These are phyloP conservation scores for Picochlorum sp. DNA, from an alignment of 139 green algal species.

Conservation along the genomic window DNA sequence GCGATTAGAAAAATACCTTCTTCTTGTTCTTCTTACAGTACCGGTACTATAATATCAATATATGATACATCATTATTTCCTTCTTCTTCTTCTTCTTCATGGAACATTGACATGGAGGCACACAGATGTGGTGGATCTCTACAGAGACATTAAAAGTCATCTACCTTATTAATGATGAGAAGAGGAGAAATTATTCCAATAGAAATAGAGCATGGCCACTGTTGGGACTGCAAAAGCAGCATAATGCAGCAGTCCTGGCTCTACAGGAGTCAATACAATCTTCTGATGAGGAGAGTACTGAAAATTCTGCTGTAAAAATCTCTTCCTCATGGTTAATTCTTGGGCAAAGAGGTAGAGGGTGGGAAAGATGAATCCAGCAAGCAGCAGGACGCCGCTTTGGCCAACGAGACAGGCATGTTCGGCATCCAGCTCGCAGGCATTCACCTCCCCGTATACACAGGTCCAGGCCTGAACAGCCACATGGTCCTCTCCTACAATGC, in stretches of 20 bases:
- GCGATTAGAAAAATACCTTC: too few species aligned
- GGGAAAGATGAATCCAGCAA: conserved; percentile 5
- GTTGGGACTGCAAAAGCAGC: conserved; percentile 5
- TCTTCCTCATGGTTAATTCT: background rate
- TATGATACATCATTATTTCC: too few species aligned
- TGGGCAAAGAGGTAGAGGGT: conserved; percentile 10
- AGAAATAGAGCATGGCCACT: background rate
- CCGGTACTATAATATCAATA: too few species aligned
- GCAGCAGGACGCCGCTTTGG: background rate
- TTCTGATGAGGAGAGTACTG: background rate
- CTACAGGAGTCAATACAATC: background rate
- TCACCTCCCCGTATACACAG: background rate
- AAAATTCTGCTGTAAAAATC: background rate
- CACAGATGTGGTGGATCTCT: too few species aligned
- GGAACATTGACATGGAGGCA: too few species aligned
- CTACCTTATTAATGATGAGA: too few species aligned
- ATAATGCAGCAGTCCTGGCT: conserved; percentile 9
- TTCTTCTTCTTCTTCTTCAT: too few species aligned
- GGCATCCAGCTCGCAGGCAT: background rate
- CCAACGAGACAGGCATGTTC: background rate
- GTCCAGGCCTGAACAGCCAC: too few species aligned
- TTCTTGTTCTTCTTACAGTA: too few species aligned
- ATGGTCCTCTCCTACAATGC: too few species aligned
- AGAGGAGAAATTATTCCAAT: background rate
- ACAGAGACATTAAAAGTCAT: too few species aligned